Base-by-base conservation (phyloP, 495 filamentous ascomycete genomes). In the Astrothelium macrocarpum region DNA sequence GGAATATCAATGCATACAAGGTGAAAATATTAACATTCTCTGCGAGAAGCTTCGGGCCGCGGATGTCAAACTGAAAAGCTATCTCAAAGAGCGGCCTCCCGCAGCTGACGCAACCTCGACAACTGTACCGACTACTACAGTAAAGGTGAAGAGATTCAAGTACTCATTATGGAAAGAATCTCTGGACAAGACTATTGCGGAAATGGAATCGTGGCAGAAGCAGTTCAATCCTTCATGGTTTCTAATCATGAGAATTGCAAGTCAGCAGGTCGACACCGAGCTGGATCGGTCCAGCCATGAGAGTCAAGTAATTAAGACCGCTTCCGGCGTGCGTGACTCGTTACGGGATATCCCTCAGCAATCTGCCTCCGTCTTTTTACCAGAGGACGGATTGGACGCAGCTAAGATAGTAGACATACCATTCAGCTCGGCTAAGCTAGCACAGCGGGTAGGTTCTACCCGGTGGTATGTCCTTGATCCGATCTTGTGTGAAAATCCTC, bases 151-250 rank as follows among this genome's bases (percentile, higher is more conserved):
- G 29, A 70, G 66, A 66, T 67, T 39, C 64, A 74, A 74, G 62
- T 76, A 75, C 62, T 53, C 34, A 39, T 39, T 14, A 5, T 39
- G 61, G 11, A 74, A 71, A 63, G 34, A 63, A n/a, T 34, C 7
- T 32, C 64, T 75, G 4, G 65, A 71, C 36, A 62, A 66, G 34
- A 61, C 63, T 10, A 66, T 73, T 49, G 18, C 65, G 25, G 70
- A 73, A 25, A 62, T 74, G 2, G 64, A 67, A 32, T 18, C 26
- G 23, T 76, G 72, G 70, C 67, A 74, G 59, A 53, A 62, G 23
- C 31, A 59, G 26, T 77, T 71, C 32, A 69, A 77, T 65, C 68
- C 74, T 5, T 65, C 67, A 4, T 77, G 72, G 72, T 71, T 67
- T 26, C 53, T 76, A 45, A 71, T 74, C 32, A 26, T 71, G 56